Evolutionary conservation across 768 basidiomycete species (phyloP).

Genomic region (Collybiopsis confluens): DNA sequence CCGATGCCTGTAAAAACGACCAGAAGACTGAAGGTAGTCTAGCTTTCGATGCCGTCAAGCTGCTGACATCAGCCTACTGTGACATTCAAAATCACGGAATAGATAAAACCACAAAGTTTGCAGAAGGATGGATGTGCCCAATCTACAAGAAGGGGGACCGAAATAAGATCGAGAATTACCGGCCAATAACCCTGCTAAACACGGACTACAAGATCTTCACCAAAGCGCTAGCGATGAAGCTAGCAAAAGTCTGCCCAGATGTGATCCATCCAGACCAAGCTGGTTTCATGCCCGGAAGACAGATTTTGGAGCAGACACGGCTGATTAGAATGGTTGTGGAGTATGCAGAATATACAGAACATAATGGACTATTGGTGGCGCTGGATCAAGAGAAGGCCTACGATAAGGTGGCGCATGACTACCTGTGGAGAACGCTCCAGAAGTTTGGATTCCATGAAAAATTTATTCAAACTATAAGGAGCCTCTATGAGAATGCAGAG

Average conservation of each 20-base stretch:
- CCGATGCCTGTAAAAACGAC: background rate
- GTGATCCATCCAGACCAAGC: conserved; percentile 16
- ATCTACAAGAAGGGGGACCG: conserved; percentile 12
- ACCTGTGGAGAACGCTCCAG: conserved; percentile 1
- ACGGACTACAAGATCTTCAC: conserved; percentile 17
- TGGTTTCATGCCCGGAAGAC: conserved; percentile 10
- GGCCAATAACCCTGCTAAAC: conserved; percentile 15
- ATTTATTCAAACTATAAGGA: conserved; percentile 11
- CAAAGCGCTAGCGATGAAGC: conserved; percentile 9
- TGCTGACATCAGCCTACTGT: conserved; percentile 6
- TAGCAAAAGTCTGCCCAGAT: background rate
- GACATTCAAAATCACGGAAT: conserved; percentile 14
- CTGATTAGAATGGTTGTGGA: conserved; percentile 1
- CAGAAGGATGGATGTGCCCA: conserved; percentile 16
- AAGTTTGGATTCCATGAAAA: conserved; percentile 8
- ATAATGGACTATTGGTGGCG: conserved; percentile 5
- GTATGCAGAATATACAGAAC: conserved; percentile 1
- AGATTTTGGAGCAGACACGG: conserved; percentile 18
- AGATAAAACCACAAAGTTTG: background rate
- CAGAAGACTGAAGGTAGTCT: conserved; percentile 2
- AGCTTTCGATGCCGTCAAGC: too few relatives aligned
- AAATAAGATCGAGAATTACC: conserved; percentile 9
- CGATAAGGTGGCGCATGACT: conserved; percentile 10
- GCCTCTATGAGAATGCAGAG: conserved; percentile 9
- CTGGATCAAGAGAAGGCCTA: too few relatives aligned